These are phyloP conservation scores for Tylopilus sp. DNA, from an alignment of 1,284 basidiomycete species.

Conservation along the genomic window DNA sequence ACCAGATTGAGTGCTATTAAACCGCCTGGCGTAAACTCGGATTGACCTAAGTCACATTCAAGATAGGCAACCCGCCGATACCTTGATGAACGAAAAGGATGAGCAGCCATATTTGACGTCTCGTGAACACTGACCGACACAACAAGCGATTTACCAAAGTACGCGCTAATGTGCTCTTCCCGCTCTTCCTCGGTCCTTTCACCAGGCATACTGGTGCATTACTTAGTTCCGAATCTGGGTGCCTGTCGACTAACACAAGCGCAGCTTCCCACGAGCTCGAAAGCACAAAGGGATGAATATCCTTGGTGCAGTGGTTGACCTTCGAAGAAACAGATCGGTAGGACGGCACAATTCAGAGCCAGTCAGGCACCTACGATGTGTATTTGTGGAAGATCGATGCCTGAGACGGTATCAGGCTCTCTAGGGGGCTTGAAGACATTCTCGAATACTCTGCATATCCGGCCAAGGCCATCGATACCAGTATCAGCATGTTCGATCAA, in stretches of 20 bases:
- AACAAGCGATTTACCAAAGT: slow-evolving; percentile 73
- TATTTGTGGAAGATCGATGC: slow-evolving; percentile 49
- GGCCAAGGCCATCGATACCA: slow-evolving; percentile 61
- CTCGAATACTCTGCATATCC: slow-evolving; percentile 58
- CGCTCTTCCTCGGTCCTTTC: slow-evolving; percentile 81
- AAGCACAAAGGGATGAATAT: slow-evolving; percentile 47
- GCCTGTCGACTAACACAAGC: slow-evolving; percentile 30
- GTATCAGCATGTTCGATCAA: slow-evolving; percentile 51
- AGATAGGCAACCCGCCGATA: slow-evolving; percentile 81
- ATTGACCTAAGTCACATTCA: slow-evolving; percentile 92
- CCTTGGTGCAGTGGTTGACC: slow-evolving; percentile 41
- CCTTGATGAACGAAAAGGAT: slow-evolving; percentile 34
- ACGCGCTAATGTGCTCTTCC: slow-evolving; percentile 86
- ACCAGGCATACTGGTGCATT: slow-evolving; percentile 51
- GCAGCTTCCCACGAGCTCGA: slow-evolving; percentile 59
- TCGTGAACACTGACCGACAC: slow-evolving; percentile 40
- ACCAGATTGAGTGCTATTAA: slow-evolving; percentile 80
- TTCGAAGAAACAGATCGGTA: slow-evolving; percentile 23
- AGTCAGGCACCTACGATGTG: slow-evolving; percentile 48
- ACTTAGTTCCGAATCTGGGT: slow-evolving; percentile 10
- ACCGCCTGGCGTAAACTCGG: slow-evolving; percentile 88
- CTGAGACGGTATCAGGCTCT: slow-evolving; percentile 26
- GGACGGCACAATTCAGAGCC: background rate
- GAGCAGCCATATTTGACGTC: background rate
- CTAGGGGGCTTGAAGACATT: slow-evolving; percentile 50